Base-by-base conservation (phyloP, 768 basidiomycete species). In the Inosperma sp. region DNA sequence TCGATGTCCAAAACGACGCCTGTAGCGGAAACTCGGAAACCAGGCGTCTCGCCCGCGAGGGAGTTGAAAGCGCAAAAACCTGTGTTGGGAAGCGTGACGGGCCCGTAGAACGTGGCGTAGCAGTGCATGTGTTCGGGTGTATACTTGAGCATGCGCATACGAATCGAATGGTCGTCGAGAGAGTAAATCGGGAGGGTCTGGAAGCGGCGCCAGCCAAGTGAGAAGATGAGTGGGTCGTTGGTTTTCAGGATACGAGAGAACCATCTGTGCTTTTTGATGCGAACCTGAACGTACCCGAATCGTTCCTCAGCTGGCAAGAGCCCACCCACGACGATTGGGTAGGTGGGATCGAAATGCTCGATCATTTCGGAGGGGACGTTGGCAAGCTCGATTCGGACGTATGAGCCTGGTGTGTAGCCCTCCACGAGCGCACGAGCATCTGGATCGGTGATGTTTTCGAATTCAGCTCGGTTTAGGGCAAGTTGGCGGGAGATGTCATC, bases 101-200 rank as follows among this genome's bases (percentile, higher is more conserved):
- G 95, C 0, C 93, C 95, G 62, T 94, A 99, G 68, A 98, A 96
- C 2, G 94, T 96, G 2, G 94, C 95, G 62, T 86, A 95, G 62
- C 96, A 99, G 65, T 99, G 96, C 96, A 95, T 97, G 63, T 99
- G 96, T 70, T 99, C 96, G 0, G 96, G 96, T 1, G 96, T 97
- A 65, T 99, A 99, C 71, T 99, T 99, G 72, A 99, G 87, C 86
- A 98, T 89, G 29, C 96, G 91, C 85, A 97, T 96, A 14, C 96
- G 88, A 58, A 97, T 95, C 8, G 88, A 92, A 64, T 96, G 94
- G 68, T 99, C 96, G 65, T 99, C 96, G 17, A 99, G 74, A 16
- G 93, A 93, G 69, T 97, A 99, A 56, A 97, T 86, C 2, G 96
- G 96, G 5, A 95, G 74, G 0, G 82, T 87, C 67, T 99, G 96